These are phyloP conservation scores for Fusarium setosum DNA, from an alignment of 2,329 filamentous ascomycete genomes.

Conservation along the genomic window DNA sequence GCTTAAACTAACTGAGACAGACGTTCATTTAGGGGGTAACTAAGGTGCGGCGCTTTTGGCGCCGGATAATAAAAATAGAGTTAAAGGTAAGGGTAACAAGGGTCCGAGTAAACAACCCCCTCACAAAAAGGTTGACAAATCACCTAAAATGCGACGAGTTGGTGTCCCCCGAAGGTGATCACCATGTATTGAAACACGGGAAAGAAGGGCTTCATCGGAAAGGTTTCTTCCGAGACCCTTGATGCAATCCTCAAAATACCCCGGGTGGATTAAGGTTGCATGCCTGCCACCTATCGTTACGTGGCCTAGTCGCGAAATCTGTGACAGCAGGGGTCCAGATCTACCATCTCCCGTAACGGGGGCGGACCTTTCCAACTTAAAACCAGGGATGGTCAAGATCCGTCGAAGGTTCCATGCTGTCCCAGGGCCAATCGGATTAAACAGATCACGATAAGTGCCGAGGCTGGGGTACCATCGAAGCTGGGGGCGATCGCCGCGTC, in stretches of 20 bases:
- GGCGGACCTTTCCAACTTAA: neutral
- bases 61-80: too few species aligned
- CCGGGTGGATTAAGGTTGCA: neutral
- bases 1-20: too few species aligned
- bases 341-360: neutral
- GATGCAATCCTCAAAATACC: neutral
- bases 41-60: too few species aligned
- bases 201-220: neutral
- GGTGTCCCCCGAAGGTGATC: too few species aligned
- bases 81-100: too few species aligned
- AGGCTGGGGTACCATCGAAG: neutral
- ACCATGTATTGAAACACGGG: too few species aligned
- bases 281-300: neutral
- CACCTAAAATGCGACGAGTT: too few species aligned
- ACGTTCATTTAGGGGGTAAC: too few species aligned
- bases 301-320: neutral
- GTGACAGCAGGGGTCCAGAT: constrained; percentile 1
- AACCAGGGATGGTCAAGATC: neutral
- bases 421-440: neutral
- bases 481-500: neutral
- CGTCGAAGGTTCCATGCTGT: neutral
- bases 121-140: too few species aligned
- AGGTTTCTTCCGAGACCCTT: neutral
- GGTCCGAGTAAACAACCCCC: too few species aligned
- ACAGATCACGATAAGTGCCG: neutral